phyloP scores from a whole-genome alignment of 2,329 filamentous ascomycete species.

The Hypoxylon sp. region DNA sequence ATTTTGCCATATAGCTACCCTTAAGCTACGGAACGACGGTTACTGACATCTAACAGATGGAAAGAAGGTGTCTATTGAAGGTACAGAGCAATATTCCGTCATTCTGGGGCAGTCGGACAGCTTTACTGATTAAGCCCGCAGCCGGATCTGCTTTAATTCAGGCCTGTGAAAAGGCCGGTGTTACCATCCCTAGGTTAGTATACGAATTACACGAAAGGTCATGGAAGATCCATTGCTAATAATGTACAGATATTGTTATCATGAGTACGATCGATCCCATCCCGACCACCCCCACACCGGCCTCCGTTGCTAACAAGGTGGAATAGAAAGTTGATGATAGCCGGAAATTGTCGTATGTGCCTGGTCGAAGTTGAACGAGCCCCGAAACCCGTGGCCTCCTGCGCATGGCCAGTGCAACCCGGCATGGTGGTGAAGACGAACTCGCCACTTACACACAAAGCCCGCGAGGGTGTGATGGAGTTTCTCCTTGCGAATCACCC shows the following conservation, averaged over 20 bases:
- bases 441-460: constrained; percentile 95
- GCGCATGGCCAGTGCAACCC: constrained; percentile 97
- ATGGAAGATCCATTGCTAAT: constrained; percentile 22
- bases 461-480: constrained; percentile 98
- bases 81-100: constrained; percentile 62
- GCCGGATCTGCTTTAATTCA: constrained; percentile 97
- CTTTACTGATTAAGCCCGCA: constrained; percentile 62
- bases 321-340: constrained; percentile 93
- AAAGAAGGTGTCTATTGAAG: constrained; percentile 98
- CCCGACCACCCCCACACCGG: constrained; percentile 33
- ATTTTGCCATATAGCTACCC: constrained; percentile 33
- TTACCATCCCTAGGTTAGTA: constrained; percentile 83
- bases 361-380: constrained; percentile 96
- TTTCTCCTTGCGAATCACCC: constrained; percentile 97
- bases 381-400: constrained; percentile 97
- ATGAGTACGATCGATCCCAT: constrained; percentile 77
- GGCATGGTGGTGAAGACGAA: constrained; percentile 99
- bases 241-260: constrained; percentile 88
- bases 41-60: constrained; percentile 73
- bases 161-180: constrained; percentile 97
- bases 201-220: constrained; percentile 12
- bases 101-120: not conserved
- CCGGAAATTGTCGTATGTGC: constrained; percentile 99
- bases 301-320: constrained; percentile 56
- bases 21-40: constrained; percentile 29